Evolutionary conservation across 345 rosid genomes (phyloP).

Genomic region (Lumnitzera littorea): DNA sequence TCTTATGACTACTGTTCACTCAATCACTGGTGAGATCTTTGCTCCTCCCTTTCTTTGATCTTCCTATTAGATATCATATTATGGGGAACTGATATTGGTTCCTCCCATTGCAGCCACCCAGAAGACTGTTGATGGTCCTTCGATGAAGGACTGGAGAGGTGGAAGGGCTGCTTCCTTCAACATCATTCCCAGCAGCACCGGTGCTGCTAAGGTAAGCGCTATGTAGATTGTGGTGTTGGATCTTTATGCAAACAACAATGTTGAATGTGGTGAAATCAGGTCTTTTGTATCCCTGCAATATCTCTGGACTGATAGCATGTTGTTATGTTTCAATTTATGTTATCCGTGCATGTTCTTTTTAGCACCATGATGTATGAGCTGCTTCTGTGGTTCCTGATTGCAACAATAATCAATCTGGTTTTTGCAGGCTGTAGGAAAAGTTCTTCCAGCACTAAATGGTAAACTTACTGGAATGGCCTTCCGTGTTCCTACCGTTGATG

Average conservation of each 20-base stretch:
- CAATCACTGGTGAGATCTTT: conserved; percentile 52
- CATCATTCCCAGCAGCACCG: conserved; percentile 93
- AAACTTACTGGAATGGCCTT: conserved; percentile 93
- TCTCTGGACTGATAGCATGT: neutral
- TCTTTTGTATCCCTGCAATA: too few relatives aligned
- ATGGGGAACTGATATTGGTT: neutral
- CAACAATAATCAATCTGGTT: neutral
- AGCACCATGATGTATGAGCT: neutral
- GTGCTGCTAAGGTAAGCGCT: conserved; percentile 72
- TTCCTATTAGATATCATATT: neutral
- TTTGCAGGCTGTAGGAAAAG: conserved; percentile 73
- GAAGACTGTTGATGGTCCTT: conserved; percentile 98
- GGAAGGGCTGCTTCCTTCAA: conserved; percentile 95
- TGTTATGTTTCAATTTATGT: neutral
- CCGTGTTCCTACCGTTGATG: conserved; percentile 91
- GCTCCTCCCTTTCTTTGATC: neutral
- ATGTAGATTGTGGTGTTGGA: too few relatives aligned
- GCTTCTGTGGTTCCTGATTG: neutral
- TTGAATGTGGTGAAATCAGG: too few relatives aligned
- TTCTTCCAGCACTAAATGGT: conserved; percentile 66
- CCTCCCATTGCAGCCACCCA: conserved; percentile 46
- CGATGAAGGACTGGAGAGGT: conserved; percentile 94
- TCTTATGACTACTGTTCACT: conserved; percentile 90
- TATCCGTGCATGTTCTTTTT: neutral
- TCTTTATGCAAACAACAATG: too few relatives aligned